Evolutionary conservation across 2,329 filamentous ascomycete species (phyloP), one percentile per base, ranked within the genome.

Genomic region (Orbilia brochopaga): DNA sequence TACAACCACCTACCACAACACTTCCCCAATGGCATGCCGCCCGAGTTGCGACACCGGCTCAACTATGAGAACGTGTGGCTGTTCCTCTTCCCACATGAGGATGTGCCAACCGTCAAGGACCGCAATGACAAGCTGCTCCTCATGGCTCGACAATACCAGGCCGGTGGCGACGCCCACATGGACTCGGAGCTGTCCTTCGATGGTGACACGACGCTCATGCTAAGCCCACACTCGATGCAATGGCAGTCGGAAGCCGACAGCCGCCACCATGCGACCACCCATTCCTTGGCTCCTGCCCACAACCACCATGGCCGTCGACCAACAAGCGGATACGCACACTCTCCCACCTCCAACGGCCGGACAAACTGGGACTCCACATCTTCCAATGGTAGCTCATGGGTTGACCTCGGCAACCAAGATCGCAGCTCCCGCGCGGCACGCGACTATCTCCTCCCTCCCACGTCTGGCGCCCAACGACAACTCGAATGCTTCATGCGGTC

Each of bases 31-130:
- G 59, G 66, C 10, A 27, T 70, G 37, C 66, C 66, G 50, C 15
- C 48, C 19, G 40, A 53, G 11, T 48, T 70, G 40, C 50, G 21
- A 10, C 53, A 64, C 21, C 53, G 66, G n/a, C 58, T 70, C 54
- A 70, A 56, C 48, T 70, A 64, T 17, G 59, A 64, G 51, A 27
- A 53, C 13, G 60, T 70, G 6, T 70, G 66, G 66, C 56, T 56
- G 4, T 40, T 50, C 17, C 66, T 70, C 44, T 70, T 70, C 23
- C 59, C 59, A 7, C 40, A 30, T 6, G 19, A 44, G 2, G 54
- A 50, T 8, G 21, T 70, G 4, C 66, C 66, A 2, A 35, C 13
- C 17, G 54, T 70, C 23, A 70, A 54, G 10, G 66, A 70, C 24
- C 40, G 59, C 10, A 55, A 64, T 23, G 59, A 70, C 32, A 62